Evolutionary conservation across 2,329 filamentous ascomycete genomes (phyloP).

Genomic region (Onygenales sp.): DNA sequence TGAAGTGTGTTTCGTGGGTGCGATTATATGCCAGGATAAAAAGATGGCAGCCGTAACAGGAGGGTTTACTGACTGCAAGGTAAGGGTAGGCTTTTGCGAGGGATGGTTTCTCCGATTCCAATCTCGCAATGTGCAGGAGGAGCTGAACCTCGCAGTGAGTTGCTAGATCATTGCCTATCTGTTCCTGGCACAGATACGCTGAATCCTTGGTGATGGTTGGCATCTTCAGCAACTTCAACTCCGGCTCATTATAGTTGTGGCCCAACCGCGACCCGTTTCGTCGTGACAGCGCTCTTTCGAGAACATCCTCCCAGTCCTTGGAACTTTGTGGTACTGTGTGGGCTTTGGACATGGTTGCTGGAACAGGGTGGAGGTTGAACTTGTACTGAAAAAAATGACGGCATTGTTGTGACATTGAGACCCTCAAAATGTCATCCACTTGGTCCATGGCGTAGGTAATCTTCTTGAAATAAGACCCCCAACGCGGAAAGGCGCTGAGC

Average conservation of each 20-base stretch:
- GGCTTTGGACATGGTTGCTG: not conserved
- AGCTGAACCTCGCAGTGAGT: not conserved
- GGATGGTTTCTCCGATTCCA: not conserved
- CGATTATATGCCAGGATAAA: constrained; percentile 1
- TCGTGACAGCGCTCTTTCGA: not conserved
- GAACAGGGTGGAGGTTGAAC: not conserved
- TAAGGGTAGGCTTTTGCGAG: constrained; percentile 2
- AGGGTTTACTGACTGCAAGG: not conserved
- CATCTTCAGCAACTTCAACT: not conserved
- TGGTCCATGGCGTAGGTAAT: not conserved
- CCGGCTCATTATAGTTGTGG: not conserved
- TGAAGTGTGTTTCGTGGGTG: not conserved
- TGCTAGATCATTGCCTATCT: not conserved
- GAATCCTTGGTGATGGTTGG: not conserved
- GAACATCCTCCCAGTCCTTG: not conserved
- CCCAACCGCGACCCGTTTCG: not conserved
- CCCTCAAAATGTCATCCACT: not conserved
- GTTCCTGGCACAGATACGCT: not conserved
- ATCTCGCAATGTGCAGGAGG: not conserved
- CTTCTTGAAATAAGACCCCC: not conserved
- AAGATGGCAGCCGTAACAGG: not conserved
- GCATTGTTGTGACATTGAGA: not conserved
- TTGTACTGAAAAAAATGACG: not conserved
- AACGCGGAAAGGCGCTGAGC: not conserved
- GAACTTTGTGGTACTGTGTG: not conserved